Evolutionary conservation across 1,139 yeast species (phyloP), one percentile per base, ranked within the genome.

Genomic region (Yamadazyma aaseri): DNA sequence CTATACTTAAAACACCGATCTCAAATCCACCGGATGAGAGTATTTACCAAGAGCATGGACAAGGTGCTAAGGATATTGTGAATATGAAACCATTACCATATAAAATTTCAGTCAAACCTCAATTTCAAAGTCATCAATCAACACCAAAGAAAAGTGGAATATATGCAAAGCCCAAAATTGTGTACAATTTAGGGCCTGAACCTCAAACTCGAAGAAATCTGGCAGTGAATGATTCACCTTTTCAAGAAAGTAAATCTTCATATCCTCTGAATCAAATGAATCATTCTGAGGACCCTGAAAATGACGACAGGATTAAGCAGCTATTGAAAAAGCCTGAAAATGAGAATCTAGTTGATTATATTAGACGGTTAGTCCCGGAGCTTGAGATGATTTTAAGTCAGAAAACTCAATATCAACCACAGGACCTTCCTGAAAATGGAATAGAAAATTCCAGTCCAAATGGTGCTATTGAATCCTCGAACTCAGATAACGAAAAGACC

Each of bases 121-220:
- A 59, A 32, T 58, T 57, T 30, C 47, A 46, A 15, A 35, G 44
- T 26, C 61, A 59, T 31, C 35, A 41, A 7, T 26, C 30, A 4
- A 20, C 15, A 11, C 26, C 20, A 6, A 20, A 9, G 6, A 23
- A 17, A 6, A 24, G 25, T 3, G 31, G 29, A 5, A 28, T 21
- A 0, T 59, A 60, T 36, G 45, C 50, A 5, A 60, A 60, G 33
- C 65, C 65, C 1, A 59, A 51, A 26, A 30, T 44, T n/a, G 35
- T 30, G 13, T 35, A 27, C 16, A 32, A 25, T 11, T 21, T 32
- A 20, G 38, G 35, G 6, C 27, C 36, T 10, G 33, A 28, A 17
- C 27, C 26, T 5, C 15, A 27, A 20, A 12, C 9, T 20, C 24
- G 17, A 4, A 20, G 3, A 10, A 30, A 12, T 20, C 8, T 9